Conservation (phyloP, 2,329 filamentous ascomycete genomes). For the Cladosporium sp. region DNA sequence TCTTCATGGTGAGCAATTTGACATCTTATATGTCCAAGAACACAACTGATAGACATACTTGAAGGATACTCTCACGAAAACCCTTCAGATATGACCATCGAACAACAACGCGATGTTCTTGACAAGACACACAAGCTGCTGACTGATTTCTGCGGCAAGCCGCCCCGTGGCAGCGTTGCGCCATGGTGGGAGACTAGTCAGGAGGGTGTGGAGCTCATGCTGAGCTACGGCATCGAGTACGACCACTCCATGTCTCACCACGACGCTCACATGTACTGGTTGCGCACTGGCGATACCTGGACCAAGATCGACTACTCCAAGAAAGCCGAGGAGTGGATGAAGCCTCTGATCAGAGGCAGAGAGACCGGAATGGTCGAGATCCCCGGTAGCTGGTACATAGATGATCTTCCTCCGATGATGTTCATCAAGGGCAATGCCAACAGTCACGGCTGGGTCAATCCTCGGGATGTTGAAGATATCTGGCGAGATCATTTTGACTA, state of each 20-base stretch:
- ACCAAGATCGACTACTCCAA: conserved; percentile 63
- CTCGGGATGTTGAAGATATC: conserved; percentile 56
- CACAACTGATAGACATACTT: not conserved
- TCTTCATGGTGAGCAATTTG: conserved; percentile 46
- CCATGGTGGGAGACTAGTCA: conserved; percentile 69
- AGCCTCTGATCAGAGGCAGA: conserved; percentile 54
- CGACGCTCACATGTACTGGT: conserved; percentile 58
- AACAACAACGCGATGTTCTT: conserved; percentile 68
- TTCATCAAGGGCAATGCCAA: conserved; percentile 62
- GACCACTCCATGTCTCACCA: conserved; percentile 63
- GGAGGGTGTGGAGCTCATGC: conserved; percentile 59
- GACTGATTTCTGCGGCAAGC: conserved; percentile 64
- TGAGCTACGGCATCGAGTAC: conserved; percentile 63
- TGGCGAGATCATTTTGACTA: conserved; percentile 66
- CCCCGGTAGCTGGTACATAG: conserved; percentile 49
- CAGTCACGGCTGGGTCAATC: conserved; percentile 52
- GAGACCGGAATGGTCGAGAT: conserved; percentile 62
- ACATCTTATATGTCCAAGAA: not conserved
- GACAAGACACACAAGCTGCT: conserved; percentile 67
- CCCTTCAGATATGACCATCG: conserved; percentile 62
- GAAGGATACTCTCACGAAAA: conserved; percentile 65
- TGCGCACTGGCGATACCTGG: conserved; percentile 59
- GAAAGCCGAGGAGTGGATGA: conserved; percentile 60
- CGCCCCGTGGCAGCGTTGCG: conserved; percentile 63
- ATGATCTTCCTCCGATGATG: conserved; percentile 59